A percentile compares a stretch with the other conserved stretches of the same genome.
phyloP scores from a whole-genome alignment of 164 flowering plant genomes.

The Aristolochia californica region DNA sequence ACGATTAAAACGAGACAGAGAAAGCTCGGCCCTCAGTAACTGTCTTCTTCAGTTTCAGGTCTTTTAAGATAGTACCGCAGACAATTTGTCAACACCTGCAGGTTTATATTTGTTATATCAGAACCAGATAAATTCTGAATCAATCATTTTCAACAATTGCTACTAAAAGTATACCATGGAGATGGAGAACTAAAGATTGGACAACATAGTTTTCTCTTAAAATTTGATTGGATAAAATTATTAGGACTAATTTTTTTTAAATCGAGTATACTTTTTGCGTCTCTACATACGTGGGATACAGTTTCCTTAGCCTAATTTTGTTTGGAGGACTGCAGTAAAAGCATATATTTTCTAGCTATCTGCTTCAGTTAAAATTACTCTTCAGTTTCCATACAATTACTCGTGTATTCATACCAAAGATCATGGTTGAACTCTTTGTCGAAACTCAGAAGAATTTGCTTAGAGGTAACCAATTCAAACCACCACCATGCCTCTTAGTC shows the following conservation, averaged over 20 bases:
- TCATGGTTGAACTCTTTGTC: no score
- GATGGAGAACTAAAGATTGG: neutral
- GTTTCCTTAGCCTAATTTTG: no score
- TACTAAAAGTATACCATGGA: neutral
- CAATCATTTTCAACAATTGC: neutral
- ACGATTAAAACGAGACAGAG: no score
- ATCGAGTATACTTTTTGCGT: neutral
- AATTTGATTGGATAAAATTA: neutral
- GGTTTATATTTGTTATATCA: neutral
- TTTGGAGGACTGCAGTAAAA: no score
- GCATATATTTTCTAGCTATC: no score
- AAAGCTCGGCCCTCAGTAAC: constrained; percentile 31
- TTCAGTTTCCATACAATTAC: no score
- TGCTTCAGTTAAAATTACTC: no score
- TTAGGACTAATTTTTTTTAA: neutral
- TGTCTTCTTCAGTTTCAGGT: constrained; percentile 46
- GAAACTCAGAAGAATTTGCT: no score
- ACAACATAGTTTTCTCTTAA: neutral
- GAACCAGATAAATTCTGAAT: neutral
- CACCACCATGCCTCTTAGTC: no score
- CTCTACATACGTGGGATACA: neutral
- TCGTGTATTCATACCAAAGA: no score
- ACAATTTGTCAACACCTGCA: constrained; percentile 79
- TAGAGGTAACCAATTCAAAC: no score
- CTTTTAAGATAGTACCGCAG: constrained; percentile 80